Conservation (phyloP, 345 rosid genomes). For the Gossypium arboreum region DNA sequence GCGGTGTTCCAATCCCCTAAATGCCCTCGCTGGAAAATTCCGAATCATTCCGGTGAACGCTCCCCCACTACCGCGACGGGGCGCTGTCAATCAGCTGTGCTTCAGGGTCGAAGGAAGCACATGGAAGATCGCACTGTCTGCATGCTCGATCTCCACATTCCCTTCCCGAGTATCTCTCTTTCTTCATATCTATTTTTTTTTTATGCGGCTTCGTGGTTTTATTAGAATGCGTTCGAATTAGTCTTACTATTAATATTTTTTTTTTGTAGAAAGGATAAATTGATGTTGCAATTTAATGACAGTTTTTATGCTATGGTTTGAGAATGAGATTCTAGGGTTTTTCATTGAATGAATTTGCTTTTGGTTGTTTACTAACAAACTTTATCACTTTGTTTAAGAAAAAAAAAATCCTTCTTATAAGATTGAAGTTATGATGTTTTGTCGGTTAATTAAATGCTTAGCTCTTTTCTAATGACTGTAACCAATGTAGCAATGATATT, state of each 20-base stretch:
- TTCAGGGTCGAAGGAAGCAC: conserved; percentile 31
- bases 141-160: conserved; percentile 69
- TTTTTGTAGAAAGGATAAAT: background rate
- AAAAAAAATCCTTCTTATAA: background rate
- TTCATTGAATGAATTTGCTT: background rate
- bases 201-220: background rate
- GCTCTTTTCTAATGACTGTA: background rate
- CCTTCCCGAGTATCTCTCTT: conserved; percentile 57
- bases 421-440: background rate
- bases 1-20: conserved; percentile 73
- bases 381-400: background rate
- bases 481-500: background rate
- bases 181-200: background rate
- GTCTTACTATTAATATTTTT: background rate
- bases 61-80: conserved; percentile 18
- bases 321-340: background rate
- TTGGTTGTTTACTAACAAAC: background rate
- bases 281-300: background rate
- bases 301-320: background rate
- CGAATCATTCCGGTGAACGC: conserved; percentile 33
- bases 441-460: conserved; percentile 2
- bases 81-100: conserved; percentile 28
- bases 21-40: conserved; percentile 66
- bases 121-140: conserved; percentile 86
- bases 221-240: background rate